These are phyloP conservation scores for Populus tremula DNA, from an alignment of 345 rosid genomes.

Conservation along the genomic window DNA sequence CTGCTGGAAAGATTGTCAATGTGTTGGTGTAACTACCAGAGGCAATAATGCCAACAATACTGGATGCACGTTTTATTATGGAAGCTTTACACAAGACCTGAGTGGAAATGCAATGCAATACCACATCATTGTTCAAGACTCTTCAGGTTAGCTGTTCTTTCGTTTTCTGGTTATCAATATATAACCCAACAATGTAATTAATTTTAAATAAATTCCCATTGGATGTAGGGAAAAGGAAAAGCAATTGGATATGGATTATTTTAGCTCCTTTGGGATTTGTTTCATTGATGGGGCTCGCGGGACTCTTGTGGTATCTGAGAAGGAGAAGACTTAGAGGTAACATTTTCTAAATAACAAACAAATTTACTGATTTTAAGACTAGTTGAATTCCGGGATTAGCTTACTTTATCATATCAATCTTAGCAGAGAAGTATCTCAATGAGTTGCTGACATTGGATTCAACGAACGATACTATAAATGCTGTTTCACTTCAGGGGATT, in stretches of 20 bases:
- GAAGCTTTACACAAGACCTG: background rate
- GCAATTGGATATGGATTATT: constrained; percentile 15
- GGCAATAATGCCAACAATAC: background rate
- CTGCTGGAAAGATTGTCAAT: background rate
- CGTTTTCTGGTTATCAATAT: background rate
- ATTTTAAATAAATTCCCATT: background rate
- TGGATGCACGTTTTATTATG: background rate
- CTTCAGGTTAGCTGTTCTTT: background rate
- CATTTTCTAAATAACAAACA: background rate
- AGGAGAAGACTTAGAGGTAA: constrained; percentile 2
- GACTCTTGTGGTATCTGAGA: constrained; percentile 7
- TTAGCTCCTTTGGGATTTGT: background rate
- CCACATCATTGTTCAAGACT: background rate
- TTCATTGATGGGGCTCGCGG: background rate
- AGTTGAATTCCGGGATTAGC: too few relatives aligned
- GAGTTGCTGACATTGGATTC: constrained; percentile 15
- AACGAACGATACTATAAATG: constrained; percentile 3
- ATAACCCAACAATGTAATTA: background rate
- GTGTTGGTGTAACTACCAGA: background rate
- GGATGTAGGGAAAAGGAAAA: background rate
- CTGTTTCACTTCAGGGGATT: too few relatives aligned
- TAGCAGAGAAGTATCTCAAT: background rate
- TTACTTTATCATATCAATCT: background rate
- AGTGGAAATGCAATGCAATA: background rate
- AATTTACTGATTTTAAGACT: too few relatives aligned